phyloP scores from a whole-genome alignment of 2,329 filamentous ascomycete species.

The Xylariaceae sp. region DNA sequence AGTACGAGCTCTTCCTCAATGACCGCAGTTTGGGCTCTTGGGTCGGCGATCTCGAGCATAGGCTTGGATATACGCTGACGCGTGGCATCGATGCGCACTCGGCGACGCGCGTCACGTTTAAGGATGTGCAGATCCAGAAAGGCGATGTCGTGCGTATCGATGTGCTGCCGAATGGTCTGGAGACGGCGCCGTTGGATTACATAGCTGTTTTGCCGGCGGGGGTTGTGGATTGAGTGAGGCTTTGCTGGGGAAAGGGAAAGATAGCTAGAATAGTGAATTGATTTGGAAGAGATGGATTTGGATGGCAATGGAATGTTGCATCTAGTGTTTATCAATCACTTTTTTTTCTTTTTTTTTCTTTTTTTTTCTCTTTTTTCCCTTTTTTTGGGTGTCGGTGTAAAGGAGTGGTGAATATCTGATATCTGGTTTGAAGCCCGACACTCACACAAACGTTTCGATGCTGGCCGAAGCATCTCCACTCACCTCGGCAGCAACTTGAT shows the following conservation, averaged over 20 bases:
- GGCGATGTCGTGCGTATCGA: constrained; percentile 35
- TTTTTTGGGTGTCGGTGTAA: too few species aligned
- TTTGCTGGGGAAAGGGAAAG: background rate
- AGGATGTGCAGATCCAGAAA: constrained; percentile 21
- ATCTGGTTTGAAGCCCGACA: too few species aligned
- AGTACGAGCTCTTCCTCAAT: constrained; percentile 51
- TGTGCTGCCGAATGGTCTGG: constrained; percentile 52
- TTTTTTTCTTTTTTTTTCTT: too few species aligned
- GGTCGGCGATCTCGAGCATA: constrained; percentile 55
- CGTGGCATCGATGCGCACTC: constrained; percentile 59
- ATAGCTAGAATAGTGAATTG: too few species aligned
- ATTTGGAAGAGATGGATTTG: too few species aligned
- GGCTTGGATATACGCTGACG: constrained; percentile 52
- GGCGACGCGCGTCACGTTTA: constrained; percentile 54
- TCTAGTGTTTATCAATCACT: too few species aligned
- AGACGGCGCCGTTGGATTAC: constrained; percentile 64
- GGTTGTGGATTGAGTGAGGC: constrained; percentile 42
- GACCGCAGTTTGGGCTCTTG: constrained; percentile 49
- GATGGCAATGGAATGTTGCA: too few species aligned
- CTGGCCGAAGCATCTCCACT: too few species aligned
- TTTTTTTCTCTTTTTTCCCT: too few species aligned
- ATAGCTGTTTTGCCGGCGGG: constrained; percentile 55
- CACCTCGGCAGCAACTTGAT: too few species aligned
- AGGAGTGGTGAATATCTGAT: too few species aligned
- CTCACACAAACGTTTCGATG: too few species aligned